Conservation (phyloP, 176 grass and related monocot species). For the Alloteropsis semialata region DNA sequence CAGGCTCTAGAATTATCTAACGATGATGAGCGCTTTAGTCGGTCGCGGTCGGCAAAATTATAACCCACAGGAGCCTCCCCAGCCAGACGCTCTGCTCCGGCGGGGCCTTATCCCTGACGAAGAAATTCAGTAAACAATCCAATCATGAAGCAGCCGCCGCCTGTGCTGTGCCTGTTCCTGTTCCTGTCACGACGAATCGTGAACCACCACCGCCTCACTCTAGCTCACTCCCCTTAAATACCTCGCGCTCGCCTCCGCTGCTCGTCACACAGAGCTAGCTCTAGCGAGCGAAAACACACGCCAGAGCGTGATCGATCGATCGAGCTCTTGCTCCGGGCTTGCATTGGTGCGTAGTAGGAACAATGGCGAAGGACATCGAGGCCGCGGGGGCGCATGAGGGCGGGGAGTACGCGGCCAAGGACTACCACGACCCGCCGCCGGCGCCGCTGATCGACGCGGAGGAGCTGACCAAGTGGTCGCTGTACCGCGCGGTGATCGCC, state of each 20-base stretch:
- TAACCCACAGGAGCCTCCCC: constrained; percentile 12
- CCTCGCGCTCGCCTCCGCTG: constrained; percentile 22
- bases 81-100: background rate
- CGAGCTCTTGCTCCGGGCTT: background rate
- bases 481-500: constrained; percentile 83
- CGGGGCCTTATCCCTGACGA: constrained; percentile 30
- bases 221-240: constrained; percentile 48
- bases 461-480: constrained; percentile 85
- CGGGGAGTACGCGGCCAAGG: constrained; percentile 58
- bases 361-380: constrained; percentile 68
- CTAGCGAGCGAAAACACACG: background rate
- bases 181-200: constrained; percentile 9
- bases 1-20: constrained; percentile 33
- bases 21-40: constrained; percentile 48
- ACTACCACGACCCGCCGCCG: constrained; percentile 83
- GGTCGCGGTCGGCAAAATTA: constrained; percentile 70
- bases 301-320: background rate
- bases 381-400: constrained; percentile 23
- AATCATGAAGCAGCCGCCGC: constrained; percentile 31
- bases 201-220: constrained; percentile 16
- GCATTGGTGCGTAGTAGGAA: background rate
- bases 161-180: too few relatives aligned
- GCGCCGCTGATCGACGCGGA: constrained; percentile 64
- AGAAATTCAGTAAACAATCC: constrained; percentile 36
- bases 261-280: constrained; percentile 16